Evolutionary conservation across 331 rosid genomes (phyloP), one percentile per base, ranked within the genome.

Genomic region (Telfairia occidentalis): DNA sequence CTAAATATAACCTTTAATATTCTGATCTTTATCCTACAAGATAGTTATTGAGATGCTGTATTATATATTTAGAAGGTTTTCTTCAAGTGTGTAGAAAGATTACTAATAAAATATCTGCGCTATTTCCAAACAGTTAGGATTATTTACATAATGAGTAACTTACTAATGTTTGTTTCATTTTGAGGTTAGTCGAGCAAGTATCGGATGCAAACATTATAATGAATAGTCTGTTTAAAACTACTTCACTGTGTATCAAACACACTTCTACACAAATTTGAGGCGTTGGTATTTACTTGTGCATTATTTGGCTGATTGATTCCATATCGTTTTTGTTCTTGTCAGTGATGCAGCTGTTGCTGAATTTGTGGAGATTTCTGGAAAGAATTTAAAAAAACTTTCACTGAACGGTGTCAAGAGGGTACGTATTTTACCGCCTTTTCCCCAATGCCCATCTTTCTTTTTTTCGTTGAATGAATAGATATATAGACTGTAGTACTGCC

Each of bases 321-420:
- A 43, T 42, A 26, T 70, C 16, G 2, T 76, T 74, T 73, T 78
- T 71, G 50, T 75, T 24, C 42, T 43, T 69, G 72, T 45, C 76
- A 94, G 99, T 79, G 99, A 95, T 79, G 92, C 87, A 75, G 89
- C 96, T 65, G 76, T 95, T 78, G 92, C 96, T 71, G 97, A 96
- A 28, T 92, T 88, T 74, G 50, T 95, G 74, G 90, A 84, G 79
- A 84, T 81, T 15, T 76, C 60, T 38, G 97, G 92, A 76, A 86
- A 64, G 61, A 59, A 50, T 71, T 81, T 95, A 70, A 78, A 77
- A 71, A 92, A 92, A 77, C 90, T 95, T 83, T 90, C 96, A 16
- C 82, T 95, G 42, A 95, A 92, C 84, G 83, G 76, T 48, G 76
- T 95, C 52, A 87, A 37, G 80, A 86, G 79, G 96, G 99, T 92